phyloP scores from a whole-genome alignment of 73 alveolate species.

The Uronychia binucleata region DNA sequence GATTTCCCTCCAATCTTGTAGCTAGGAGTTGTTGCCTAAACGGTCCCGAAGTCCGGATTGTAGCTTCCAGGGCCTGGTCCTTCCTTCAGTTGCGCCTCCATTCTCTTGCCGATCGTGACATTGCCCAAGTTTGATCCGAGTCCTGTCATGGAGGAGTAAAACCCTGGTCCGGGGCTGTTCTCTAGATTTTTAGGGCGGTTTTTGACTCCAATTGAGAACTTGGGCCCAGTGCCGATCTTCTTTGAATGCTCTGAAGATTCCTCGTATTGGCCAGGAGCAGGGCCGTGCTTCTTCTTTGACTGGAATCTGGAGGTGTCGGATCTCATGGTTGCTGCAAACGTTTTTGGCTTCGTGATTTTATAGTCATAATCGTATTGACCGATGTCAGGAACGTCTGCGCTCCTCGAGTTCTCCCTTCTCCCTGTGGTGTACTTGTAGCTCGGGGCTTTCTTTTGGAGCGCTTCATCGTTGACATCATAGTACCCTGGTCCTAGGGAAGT shows the following conservation, averaged over 20 bases:
- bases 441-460: not conserved
- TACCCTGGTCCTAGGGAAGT: not conserved
- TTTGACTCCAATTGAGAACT: not conserved
- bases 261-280: not conserved
- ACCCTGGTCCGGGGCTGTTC: not conserved
- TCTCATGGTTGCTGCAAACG: not conserved
- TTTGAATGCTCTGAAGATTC: too few relatives aligned
- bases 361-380: not conserved
- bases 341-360: not conserved
- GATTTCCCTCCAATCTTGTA: not conserved
- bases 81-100: too few relatives aligned
- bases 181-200: not conserved
- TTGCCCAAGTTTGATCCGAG: not conserved
- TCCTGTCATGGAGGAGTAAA: not conserved
- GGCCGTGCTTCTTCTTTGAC: not conserved
- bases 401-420: not conserved
- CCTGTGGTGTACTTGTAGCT: not conserved
- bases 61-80: not conserved
- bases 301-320: not conserved
- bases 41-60: not conserved
- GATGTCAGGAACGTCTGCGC: not conserved
- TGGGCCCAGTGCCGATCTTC: not conserved
- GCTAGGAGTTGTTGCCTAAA: not conserved
- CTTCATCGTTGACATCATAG: not conserved
- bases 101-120: not conserved